phyloP scores from a whole-genome alignment of 2,329 filamentous ascomycete species.

The Fusarium begoniae region DNA sequence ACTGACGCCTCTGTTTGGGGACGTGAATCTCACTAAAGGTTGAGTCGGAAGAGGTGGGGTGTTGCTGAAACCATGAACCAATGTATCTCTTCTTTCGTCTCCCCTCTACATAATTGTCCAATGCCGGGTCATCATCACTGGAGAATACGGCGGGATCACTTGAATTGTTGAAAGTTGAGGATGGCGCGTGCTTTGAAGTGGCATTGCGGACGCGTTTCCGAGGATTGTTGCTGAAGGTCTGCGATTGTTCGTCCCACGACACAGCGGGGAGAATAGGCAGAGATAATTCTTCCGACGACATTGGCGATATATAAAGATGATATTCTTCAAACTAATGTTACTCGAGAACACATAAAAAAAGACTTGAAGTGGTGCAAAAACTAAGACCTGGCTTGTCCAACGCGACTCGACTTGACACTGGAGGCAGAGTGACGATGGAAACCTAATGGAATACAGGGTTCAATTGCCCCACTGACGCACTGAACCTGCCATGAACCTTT shows the following conservation, averaged over 20 bases:
- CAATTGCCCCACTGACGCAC: conserved; percentile 33
- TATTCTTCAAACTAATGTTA: background rate
- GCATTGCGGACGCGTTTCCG: conserved; percentile 52
- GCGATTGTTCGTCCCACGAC: conserved; percentile 51
- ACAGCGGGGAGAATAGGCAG: conserved; percentile 52
- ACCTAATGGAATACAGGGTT: conserved; percentile 30
- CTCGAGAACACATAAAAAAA: conserved; percentile 9
- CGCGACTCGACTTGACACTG: conserved; percentile 11
- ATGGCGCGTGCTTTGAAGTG: conserved; percentile 41
- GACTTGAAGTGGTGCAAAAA: conserved; percentile 11
- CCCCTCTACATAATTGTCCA: conserved; percentile 70
- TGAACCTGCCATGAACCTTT: conserved; percentile 23
- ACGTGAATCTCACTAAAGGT: conserved; percentile 53
- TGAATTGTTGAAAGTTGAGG: conserved; percentile 64
- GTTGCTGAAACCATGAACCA: conserved; percentile 75
- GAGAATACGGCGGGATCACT: conserved; percentile 78
- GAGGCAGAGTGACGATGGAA: conserved; percentile 35
- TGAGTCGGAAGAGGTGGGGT: conserved; percentile 60
- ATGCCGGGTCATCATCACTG: conserved; percentile 73
- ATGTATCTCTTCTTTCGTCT: conserved; percentile 69
- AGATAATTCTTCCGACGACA: conserved; percentile 54
- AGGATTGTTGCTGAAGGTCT: conserved; percentile 51
- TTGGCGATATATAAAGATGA: conserved; percentile 7
- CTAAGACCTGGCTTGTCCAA: conserved; percentile 11
- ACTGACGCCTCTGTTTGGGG: conserved; percentile 58